Conservation (phyloP, 768 basidiomycete species). For the Tephrocybe sp. region DNA sequence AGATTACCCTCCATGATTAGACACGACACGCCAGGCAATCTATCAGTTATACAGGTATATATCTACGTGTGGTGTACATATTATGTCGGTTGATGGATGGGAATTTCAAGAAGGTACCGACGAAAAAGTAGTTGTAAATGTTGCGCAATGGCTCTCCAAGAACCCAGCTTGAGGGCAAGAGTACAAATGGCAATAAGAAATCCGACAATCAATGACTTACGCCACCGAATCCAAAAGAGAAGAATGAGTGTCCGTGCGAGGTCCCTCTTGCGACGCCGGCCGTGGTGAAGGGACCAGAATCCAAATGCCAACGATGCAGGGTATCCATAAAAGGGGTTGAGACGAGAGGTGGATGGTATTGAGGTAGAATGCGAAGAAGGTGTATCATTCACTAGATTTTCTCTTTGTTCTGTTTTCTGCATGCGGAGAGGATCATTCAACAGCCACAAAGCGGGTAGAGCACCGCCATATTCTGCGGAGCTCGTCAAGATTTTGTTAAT, state of each 20-base stretch:
- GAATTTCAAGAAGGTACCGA: constrained; percentile 4
- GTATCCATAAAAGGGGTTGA: constrained; percentile 79
- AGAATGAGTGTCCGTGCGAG: constrained; percentile 56
- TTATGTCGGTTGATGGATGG: too few relatives aligned
- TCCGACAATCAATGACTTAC: constrained; percentile 35
- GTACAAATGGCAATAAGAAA: constrained; percentile 30
- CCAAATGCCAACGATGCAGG: constrained; percentile 40
- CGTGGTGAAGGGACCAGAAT: constrained; percentile 49
- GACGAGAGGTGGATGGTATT: constrained; percentile 51
- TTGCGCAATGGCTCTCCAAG: constrained; percentile 18
- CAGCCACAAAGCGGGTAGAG: constrained; percentile 46
- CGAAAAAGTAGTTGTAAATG: constrained; percentile 5
- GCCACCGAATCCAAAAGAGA: constrained; percentile 71
- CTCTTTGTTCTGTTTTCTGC: constrained; percentile 15
- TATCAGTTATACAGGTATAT: constrained; percentile 3
- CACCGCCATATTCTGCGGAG: constrained; percentile 64
- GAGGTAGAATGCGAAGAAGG: constrained; percentile 19
- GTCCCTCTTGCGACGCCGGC: constrained; percentile 68
- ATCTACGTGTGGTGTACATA: too few relatives aligned
- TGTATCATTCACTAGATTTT: constrained; percentile 16
- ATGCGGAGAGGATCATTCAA: constrained; percentile 49
- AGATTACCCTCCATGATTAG: constrained; percentile 19
- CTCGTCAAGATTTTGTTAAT: constrained; percentile 9
- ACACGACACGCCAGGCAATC: constrained; percentile 11
- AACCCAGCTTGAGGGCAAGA: constrained; percentile 26